Base-by-base conservation (phyloP, 164 flowering plant species). In the Tinospora cordifolia region DNA sequence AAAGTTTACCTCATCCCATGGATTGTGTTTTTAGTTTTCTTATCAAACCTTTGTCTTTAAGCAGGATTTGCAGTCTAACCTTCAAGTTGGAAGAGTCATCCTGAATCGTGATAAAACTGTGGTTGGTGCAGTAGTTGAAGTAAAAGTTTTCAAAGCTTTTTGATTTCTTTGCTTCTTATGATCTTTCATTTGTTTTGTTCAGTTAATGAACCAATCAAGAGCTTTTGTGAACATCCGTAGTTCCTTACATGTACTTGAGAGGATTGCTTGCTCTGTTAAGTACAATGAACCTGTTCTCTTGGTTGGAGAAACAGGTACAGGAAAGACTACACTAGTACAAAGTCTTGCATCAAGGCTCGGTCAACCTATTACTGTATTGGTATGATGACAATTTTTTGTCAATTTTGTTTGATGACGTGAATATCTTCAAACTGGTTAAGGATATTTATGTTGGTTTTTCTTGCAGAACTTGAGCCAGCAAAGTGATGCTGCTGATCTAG, bases 281-380 rank as follows among this genome's bases (percentile, higher is more conserved):
- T 83, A 69, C 67, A 95, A 92, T 78, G 99, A 95, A 83, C 90
- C 99, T 64, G 90, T 92, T 66, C 92, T 95, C 19, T 79, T 95
- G 84, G 97, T 95, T 79, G 99, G 99, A 80, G 99, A 95, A 81
- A 95, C 99, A 74, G 99, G 99, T 72, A 92, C 98, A 24, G 99
- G 99, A 54, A 95, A 95, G 77, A 95, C 99, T 47, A 95, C 99
- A 0, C 87, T 95, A 75, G 99, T 95, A 26, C 99, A 95, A 80
- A 88, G 81, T 81, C 79, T 95, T 66, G 98, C 98, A 15, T 26
- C 44, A 30, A 84, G 85, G 83, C 81, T 95, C 58, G 90, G 93
- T 44, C 95, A 87, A 71, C 85, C 77, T 69, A 84, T 95, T 39
- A 92, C 89, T 62, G 98, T 95, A 69, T 73, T 95, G 96, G 98